A percentile compares a stretch with the other conserved stretches of the same genome.
phyloP scores from a whole-genome alignment of 179 eudicot species.

The Spinacia oleracea region DNA sequence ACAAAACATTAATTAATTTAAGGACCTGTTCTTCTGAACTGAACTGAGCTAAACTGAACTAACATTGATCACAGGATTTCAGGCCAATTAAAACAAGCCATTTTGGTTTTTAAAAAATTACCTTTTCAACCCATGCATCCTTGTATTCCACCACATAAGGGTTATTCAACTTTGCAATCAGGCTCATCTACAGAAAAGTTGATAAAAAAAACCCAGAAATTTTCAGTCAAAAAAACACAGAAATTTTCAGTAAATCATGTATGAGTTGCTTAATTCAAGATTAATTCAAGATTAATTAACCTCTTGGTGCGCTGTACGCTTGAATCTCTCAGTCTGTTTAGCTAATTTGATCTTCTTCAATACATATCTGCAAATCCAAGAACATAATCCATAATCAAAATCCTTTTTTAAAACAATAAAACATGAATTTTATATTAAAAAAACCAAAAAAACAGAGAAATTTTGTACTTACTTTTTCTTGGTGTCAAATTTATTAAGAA shows the following conservation, averaged over 20 bases:
- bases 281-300: no score
- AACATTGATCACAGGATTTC: neutral
- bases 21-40: no score
- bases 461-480: slow-evolving; percentile 57
- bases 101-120: slow-evolving; percentile 27
- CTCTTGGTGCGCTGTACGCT: slow-evolving; percentile 89
- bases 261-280: no score
- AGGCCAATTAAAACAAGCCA: neutral
- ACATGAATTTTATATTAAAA: neutral
- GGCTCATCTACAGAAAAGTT: slow-evolving; percentile 67
- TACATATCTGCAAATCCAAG: slow-evolving; percentile 56
- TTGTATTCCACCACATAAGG: slow-evolving; percentile 80
- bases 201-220: neutral
- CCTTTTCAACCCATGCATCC: slow-evolving; percentile 98
- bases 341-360: slow-evolving; percentile 79
- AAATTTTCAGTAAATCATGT: no score
- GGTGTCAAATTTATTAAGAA: slow-evolving; percentile 57
- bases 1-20: no score
- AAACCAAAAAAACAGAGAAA: neutral
- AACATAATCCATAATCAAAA: neutral
- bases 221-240: no score
- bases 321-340: slow-evolving; percentile 84
- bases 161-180: slow-evolving; percentile 69
- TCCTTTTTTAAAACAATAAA: neutral
- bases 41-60: neutral